Evolutionary conservation across 106 monocot species (phyloP).

Genomic region (Cymbidium sinense): DNA sequence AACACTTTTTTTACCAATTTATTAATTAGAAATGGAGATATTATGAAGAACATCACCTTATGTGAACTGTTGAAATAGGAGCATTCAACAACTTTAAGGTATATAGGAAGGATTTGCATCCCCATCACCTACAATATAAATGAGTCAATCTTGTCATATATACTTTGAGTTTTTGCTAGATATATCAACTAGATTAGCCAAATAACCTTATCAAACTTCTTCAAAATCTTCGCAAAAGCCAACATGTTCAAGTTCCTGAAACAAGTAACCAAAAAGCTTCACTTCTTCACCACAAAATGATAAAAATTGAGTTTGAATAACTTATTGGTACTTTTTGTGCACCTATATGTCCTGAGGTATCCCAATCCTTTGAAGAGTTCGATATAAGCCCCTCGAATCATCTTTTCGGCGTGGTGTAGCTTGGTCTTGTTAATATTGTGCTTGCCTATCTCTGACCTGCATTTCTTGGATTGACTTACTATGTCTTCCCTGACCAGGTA

Average conservation of each 20-base stretch:
- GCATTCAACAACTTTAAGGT: slow-evolving; percentile 88
- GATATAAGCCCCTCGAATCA: slow-evolving; percentile 84
- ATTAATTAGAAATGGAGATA: background rate
- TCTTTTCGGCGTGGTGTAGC: slow-evolving; percentile 84
- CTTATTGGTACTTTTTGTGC: background rate
- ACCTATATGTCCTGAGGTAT: slow-evolving; percentile 81
- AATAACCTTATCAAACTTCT: slow-evolving; percentile 92
- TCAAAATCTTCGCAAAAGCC: slow-evolving; percentile 94
- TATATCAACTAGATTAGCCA: background rate
- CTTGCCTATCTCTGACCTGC: slow-evolving; percentile 35
- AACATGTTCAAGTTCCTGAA: slow-evolving; percentile 88
- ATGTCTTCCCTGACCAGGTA: slow-evolving; percentile 62
- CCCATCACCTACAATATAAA: slow-evolving; percentile 50
- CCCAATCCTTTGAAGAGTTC: slow-evolving; percentile 89
- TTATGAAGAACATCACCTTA: slow-evolving; percentile 31
- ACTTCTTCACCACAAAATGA: background rate
- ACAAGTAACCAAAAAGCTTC: background rate
- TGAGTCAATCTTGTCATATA: background rate
- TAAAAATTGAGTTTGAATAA: background rate
- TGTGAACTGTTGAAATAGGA: slow-evolving; percentile 98
- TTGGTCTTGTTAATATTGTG: slow-evolving; percentile 71
- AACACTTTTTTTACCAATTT: background rate
- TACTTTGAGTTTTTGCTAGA: background rate
- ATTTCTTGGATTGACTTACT: slow-evolving; percentile 43
- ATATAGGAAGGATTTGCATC: slow-evolving; percentile 62